Evolutionary conservation across 208 protist genomes (phyloP), one percentile per base, ranked within the genome.

Genomic region (Trypanosoma lewisi): DNA sequence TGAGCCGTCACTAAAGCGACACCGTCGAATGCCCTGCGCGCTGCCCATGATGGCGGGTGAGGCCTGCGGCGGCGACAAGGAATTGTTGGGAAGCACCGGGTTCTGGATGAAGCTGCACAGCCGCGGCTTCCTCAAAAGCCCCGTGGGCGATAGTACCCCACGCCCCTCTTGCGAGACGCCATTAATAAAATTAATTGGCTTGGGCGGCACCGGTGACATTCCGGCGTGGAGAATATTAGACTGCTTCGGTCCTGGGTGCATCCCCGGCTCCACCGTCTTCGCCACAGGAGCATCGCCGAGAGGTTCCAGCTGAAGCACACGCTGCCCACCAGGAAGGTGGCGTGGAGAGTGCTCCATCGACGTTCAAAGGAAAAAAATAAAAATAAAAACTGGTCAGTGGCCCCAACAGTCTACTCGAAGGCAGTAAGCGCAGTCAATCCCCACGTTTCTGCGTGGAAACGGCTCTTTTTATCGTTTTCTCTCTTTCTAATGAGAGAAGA

Each of bases 221-320:
- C 11, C 39, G 3, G 2, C 2, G 2, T 17, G 14, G 12, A 44
- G 39, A 4, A 17, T 3, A 44, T 17, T 5, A 19, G 39, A 4
- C 28, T 5, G 23, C 27, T 31, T 1, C 1, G 21, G 27, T 33
- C 17, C 48, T 2, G 12, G 2, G 6, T 4, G 23, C 25, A 19
- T 23, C 36, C 19, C 54, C 4, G 42, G 9, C 12, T n/a, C 42
- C n/a, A n/a, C n/a, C 42, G 7, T 31, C 27, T 30, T 37, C 7
- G 4, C 31, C 6, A 27, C 8, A 2, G 17, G 0, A 30, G 27
- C 50, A 39, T 21, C 21, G 23, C 47, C 44, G 31, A 55, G 25
- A 16, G 33, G 47, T 19, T 64, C 59, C 3, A 9, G 44, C 4
- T 44, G 33, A 64, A 64, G 47, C 21, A 55, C 16, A 37, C 47